Conservation (phyloP, 208 protist species). For the Wallacemonas rigidus region DNA sequence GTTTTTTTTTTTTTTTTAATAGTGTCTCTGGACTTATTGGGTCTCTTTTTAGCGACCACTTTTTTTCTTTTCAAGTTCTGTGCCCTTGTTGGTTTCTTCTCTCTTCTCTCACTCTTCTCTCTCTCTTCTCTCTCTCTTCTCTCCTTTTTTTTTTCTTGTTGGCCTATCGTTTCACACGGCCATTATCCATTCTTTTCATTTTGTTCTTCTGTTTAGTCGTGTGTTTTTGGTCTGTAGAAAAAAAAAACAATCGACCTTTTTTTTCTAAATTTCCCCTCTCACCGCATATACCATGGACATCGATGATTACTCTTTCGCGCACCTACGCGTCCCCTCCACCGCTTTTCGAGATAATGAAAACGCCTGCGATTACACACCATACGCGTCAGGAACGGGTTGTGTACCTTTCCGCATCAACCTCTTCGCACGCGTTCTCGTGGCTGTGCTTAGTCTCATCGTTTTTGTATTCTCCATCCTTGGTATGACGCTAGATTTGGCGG, state of each 20-base stretch:
- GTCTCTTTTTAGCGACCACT: too few relatives aligned
- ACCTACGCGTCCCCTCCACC: not conserved
- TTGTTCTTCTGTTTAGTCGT: not conserved
- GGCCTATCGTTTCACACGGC: not conserved
- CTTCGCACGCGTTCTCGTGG: not conserved
- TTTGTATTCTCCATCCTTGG: constrained; percentile 5
- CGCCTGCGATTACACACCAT: constrained; percentile 6
- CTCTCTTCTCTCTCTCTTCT: too few relatives aligned
- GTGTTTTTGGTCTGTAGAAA: not conserved
- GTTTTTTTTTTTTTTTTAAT: not conserved
- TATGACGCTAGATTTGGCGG: not conserved
- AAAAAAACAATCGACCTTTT: not conserved
- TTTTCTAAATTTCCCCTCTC: not conserved
- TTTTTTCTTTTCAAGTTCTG: not conserved
- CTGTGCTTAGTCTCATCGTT: not conserved
- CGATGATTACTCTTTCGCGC: not conserved
- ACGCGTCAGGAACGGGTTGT: not conserved
- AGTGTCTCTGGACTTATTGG: too few relatives aligned
- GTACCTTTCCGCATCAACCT: not conserved
- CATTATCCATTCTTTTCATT: not conserved
- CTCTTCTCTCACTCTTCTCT: too few relatives aligned
- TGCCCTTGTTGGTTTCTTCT: not conserved
- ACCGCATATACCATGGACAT: not conserved
- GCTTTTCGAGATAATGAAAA: not conserved
- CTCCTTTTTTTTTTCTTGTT: not conserved